Conservation (phyloP, 495 filamentous ascomycete species). For the Penicillium cataractarum region DNA sequence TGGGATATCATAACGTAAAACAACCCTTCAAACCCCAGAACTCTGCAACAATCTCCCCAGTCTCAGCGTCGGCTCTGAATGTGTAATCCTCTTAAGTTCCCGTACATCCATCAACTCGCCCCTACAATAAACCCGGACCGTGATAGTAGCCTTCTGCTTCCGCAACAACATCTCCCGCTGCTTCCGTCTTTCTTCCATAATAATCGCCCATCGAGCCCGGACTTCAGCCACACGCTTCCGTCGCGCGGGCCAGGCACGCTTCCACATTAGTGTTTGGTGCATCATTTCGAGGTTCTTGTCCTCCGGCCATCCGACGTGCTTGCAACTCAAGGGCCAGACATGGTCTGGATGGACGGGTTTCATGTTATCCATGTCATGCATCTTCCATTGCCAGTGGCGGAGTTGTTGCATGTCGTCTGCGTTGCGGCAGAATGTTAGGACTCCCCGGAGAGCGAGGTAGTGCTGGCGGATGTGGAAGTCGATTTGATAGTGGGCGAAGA, state of each 20-base stretch:
- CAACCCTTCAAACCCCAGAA: slow-evolving; percentile 10
- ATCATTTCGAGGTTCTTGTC: slow-evolving; percentile 27
- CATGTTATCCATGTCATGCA: slow-evolving; percentile 14
- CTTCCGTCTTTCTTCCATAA: slow-evolving; percentile 32
- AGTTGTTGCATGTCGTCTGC: slow-evolving; percentile 32
- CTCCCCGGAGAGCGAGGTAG: slow-evolving; percentile 26
- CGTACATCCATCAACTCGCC: slow-evolving; percentile 23
- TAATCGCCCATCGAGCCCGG: slow-evolving; percentile 28
- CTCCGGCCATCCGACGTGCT: slow-evolving; percentile 23
- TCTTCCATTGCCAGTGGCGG: slow-evolving; percentile 31
- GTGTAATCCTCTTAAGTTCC: slow-evolving; percentile 12
- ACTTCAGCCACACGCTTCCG: slow-evolving; percentile 21
- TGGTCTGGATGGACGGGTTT: neutral
- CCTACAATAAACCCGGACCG: slow-evolving; percentile 25
- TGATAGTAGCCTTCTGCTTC: slow-evolving; percentile 19
- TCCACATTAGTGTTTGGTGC: slow-evolving; percentile 31
- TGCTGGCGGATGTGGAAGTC: slow-evolving; percentile 45
- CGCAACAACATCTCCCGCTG: slow-evolving; percentile 23
- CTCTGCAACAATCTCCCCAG: slow-evolving; percentile 15
- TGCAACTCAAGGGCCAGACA: slow-evolving; percentile 3
- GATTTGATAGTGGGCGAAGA: slow-evolving; percentile 37
- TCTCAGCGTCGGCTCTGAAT: slow-evolving; percentile 1
- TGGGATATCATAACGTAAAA: slow-evolving; percentile 3
- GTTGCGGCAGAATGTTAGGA: slow-evolving; percentile 35
- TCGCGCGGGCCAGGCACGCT: slow-evolving; percentile 18